Conservation (phyloP, 495 filamentous ascomycete species). For the Chlorociboria aeruginascens region DNA sequence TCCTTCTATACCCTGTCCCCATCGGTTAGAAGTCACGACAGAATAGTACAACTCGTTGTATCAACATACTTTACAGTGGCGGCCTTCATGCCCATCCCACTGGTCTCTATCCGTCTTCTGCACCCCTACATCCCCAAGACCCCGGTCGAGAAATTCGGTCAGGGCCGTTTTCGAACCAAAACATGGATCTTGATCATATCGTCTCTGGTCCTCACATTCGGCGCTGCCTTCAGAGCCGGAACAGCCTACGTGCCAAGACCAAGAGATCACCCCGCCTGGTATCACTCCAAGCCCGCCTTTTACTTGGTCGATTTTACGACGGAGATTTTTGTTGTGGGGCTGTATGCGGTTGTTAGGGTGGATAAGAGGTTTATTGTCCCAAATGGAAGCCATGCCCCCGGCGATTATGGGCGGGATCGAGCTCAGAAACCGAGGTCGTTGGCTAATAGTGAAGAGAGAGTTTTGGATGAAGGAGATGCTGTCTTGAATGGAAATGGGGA, state of each 20-base stretch:
- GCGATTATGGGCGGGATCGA: conserved; percentile 16
- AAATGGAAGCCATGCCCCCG: conserved; percentile 21
- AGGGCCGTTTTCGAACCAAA: conserved; percentile 54
- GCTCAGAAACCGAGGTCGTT: too few species aligned
- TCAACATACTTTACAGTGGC: conserved; percentile 56
- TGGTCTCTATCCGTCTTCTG: conserved; percentile 41
- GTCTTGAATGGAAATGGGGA: too few species aligned
- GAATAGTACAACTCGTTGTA: conserved; percentile 54
- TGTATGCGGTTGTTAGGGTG: conserved; percentile 53
- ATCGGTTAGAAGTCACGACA: conserved; percentile 35
- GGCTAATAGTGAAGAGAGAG: too few species aligned
- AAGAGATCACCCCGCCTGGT: conserved; percentile 46
- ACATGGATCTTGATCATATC: conserved; percentile 45
- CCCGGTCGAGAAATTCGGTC: conserved; percentile 55
- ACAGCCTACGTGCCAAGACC: conserved; percentile 44
- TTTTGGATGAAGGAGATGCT: too few species aligned
- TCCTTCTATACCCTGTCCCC: conserved; percentile 50
- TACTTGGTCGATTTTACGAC: conserved; percentile 68
- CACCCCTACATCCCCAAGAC: conserved; percentile 30
- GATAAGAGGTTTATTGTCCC: conserved; percentile 69
- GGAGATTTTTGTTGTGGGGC: conserved; percentile 54
- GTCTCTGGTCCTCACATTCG: conserved; percentile 46
- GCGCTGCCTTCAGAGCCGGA: conserved; percentile 58
- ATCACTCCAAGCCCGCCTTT: conserved; percentile 57
- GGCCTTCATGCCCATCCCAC: conserved; percentile 61